Evolutionary conservation across 352 stramenopile species (phyloP).

Genomic region (Globisporangium spiculum): DNA sequence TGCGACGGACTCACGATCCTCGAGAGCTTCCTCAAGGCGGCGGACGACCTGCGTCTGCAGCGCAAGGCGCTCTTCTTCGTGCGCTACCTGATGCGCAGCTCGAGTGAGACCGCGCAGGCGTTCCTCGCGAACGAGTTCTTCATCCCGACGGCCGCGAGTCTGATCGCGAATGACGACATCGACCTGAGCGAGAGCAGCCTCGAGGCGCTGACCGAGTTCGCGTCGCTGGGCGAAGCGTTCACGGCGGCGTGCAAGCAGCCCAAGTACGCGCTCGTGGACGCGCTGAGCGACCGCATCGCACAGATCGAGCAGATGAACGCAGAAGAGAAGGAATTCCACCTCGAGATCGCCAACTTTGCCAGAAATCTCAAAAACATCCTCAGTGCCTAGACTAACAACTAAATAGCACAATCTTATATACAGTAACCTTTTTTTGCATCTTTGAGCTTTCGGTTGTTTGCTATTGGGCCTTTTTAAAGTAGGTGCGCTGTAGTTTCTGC

Average conservation of each 20-base stretch:
- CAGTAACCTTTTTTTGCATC: neutral
- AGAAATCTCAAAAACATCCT: conserved; percentile 50
- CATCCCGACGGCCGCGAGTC: conserved; percentile 37
- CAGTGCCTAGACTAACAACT: conserved; percentile 8
- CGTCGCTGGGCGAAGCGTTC: conserved; percentile 56
- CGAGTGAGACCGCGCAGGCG: conserved; percentile 43
- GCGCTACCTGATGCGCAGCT: conserved; percentile 73
- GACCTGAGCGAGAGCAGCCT: conserved; percentile 77
- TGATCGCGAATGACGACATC: conserved; percentile 70
- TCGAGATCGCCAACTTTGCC: conserved; percentile 58
- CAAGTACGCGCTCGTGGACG: conserved; percentile 39
- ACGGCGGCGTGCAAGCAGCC: conserved; percentile 49
- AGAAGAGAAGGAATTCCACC: conserved; percentile 69
- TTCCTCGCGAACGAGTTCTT: conserved; percentile 47
- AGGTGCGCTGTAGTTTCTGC: conserved; percentile 86
- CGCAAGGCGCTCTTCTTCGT: conserved; percentile 85
- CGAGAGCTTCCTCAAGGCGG: conserved; percentile 40
- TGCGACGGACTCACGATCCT: conserved; percentile 65
- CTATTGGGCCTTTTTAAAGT: conserved; percentile 41
- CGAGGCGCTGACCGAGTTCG: conserved; percentile 72
- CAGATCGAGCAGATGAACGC: conserved; percentile 59
- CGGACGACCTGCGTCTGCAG: conserved; percentile 61
- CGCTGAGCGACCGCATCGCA: conserved; percentile 49
- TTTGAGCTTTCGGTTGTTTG: conserved; percentile 13
- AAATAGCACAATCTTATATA: neutral